Conservation (phyloP, 257 asterid species). For the Solanum commersonii region DNA sequence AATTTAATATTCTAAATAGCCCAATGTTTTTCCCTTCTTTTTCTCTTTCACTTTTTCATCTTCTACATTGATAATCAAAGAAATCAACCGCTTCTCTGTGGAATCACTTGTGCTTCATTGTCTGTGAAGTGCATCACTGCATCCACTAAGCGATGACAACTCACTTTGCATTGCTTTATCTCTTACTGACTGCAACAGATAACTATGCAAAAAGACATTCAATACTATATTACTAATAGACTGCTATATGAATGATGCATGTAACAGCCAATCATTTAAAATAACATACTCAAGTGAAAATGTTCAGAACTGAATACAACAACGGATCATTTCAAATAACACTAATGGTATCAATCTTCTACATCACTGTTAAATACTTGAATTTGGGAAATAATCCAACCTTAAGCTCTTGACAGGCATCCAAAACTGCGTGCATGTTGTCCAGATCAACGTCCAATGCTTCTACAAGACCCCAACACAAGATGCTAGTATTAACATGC, state of each 20-base stretch:
- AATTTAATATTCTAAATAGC: neutral
- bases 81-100: neutral
- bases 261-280: neutral
- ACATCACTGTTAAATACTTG: neutral
- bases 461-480: slow-evolving; percentile 70
- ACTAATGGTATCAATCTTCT: neutral
- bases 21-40: neutral
- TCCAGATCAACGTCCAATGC: slow-evolving; percentile 61
- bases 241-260: neutral
- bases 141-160: neutral
- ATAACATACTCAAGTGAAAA: neutral
- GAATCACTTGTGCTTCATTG: neutral
- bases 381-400: slow-evolving; percentile 22
- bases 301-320: neutral
- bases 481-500: slow-evolving; percentile 63
- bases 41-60: neutral
- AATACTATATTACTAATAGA: neutral
- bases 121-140: neutral
- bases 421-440: slow-evolving; percentile 46
- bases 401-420: slow-evolving; percentile 80
- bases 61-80: neutral
- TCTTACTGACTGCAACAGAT: neutral
- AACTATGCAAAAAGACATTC: neutral
- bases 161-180: neutral
- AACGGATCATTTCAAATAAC: neutral